Evolutionary conservation across 2,329 filamentous ascomycete species (phyloP).

Genomic region (Rugonectria rugulosa): DNA sequence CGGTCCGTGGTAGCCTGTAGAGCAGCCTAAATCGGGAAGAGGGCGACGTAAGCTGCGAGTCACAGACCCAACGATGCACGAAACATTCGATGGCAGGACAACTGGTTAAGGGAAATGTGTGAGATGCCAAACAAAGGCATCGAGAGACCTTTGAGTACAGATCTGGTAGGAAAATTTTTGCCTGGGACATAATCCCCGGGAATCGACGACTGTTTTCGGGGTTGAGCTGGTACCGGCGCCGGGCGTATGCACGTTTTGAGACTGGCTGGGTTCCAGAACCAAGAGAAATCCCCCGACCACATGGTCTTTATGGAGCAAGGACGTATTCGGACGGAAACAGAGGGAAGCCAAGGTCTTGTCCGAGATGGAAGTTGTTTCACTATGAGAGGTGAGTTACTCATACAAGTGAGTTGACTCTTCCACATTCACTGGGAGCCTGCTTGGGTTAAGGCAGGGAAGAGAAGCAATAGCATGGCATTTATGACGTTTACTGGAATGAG

Average conservation of each 20-base stretch:
- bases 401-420: no score
- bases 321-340: constrained; percentile 9
- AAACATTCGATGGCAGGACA: no score
- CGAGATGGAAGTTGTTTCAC: constrained; percentile 3
- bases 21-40: constrained; percentile 1
- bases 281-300: background rate
- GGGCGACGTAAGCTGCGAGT: background rate
- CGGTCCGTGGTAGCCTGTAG: background rate
- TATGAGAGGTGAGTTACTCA: background rate
- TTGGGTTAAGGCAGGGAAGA: background rate
- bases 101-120: no score
- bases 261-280: constrained; percentile 14
- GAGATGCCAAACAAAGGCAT: constrained; percentile 3
- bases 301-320: constrained; percentile 2
- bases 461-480: constrained; percentile 6
- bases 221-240: constrained; percentile 7
- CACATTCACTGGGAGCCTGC: background rate
- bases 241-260: constrained; percentile 17
- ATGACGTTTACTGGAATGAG: no score
- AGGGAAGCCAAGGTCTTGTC: background rate
- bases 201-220: background rate
- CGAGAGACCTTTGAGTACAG: constrained; percentile 1
- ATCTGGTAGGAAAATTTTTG: constrained; percentile 8
- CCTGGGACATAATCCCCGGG: background rate
- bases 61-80: background rate